These are phyloP conservation scores for Cladosporium oxysporum DNA, from an alignment of 2,329 filamentous ascomycete genomes.

Conservation along the genomic window DNA sequence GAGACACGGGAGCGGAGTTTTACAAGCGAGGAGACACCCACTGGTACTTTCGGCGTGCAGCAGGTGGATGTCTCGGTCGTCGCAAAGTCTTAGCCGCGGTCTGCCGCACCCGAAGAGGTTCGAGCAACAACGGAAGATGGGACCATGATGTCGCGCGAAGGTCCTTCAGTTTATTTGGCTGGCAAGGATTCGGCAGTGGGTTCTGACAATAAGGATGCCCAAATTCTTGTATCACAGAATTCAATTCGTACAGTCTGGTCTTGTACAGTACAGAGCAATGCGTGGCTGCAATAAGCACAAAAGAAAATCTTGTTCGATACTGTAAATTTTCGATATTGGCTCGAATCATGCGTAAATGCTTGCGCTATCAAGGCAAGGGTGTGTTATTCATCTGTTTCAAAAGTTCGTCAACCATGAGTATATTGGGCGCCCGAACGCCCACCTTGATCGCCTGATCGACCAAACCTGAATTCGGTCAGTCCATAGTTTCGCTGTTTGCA, in stretches of 20 bases:
- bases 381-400: background rate
- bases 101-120: background rate
- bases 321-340: background rate
- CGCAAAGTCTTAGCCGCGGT: background rate
- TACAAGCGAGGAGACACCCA: background rate
- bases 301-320: background rate
- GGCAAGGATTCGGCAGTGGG: background rate
- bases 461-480: background rate
- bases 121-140: background rate
- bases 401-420: background rate
- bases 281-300: background rate
- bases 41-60: background rate
- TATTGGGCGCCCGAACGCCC: background rate
- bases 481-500: background rate
- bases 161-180: background rate
- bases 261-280: background rate
- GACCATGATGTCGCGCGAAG: background rate
- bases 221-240: background rate
- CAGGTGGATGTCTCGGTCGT: background rate
- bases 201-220: background rate
- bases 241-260: background rate
- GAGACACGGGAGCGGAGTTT: background rate
- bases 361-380: background rate
- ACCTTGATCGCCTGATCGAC: background rate
- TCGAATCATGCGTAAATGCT: background rate